phyloP scores from a whole-genome alignment of 805 yeast species.

The Huiozyma naganishii region DNA sequence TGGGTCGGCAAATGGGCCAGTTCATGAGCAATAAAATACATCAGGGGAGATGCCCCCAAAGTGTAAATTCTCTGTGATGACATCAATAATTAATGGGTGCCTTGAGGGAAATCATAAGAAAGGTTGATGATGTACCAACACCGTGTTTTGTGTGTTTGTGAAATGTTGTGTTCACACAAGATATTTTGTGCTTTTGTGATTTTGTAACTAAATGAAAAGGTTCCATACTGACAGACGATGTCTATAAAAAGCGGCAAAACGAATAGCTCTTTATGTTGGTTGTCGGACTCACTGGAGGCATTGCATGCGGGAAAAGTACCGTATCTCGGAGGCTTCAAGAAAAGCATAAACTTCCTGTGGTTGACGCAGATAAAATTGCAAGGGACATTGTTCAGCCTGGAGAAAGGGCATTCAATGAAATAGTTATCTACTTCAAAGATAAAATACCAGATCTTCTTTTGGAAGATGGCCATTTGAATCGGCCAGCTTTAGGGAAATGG shows the following conservation, averaged over 20 bases:
- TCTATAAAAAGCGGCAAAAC: not conserved
- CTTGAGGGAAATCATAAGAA: too few species aligned
- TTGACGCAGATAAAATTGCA: conserved; percentile 91
- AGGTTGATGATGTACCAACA: too few species aligned
- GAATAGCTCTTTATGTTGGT: conserved; percentile 45
- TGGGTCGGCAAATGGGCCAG: conserved; percentile 32
- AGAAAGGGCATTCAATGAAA: conserved; percentile 51
- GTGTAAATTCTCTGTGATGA: conserved; percentile 29
- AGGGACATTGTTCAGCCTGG: conserved; percentile 80
- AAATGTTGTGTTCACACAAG: too few species aligned
- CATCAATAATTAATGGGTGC: conserved; percentile 6
- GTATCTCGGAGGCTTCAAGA: conserved; percentile 53
- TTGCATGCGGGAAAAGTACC: conserved; percentile 93
- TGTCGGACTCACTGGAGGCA: conserved; percentile 95
- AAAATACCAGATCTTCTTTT: conserved; percentile 38
- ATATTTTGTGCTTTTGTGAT: not conserved
- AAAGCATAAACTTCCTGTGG: conserved; percentile 43
- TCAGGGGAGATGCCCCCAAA: conserved; percentile 35
- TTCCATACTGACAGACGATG: not conserved
- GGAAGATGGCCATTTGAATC: conserved; percentile 40
- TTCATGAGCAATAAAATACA: conserved; percentile 34
- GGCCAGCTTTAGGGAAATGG: conserved; percentile 64
- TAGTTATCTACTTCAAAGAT: conserved; percentile 48
- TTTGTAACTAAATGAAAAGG: not conserved
- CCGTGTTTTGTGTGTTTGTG: too few species aligned